Evolutionary conservation across 2,329 filamentous ascomycete species (phyloP), one percentile per base, ranked within the genome.

Genomic region (Neonectria coccinea): DNA sequence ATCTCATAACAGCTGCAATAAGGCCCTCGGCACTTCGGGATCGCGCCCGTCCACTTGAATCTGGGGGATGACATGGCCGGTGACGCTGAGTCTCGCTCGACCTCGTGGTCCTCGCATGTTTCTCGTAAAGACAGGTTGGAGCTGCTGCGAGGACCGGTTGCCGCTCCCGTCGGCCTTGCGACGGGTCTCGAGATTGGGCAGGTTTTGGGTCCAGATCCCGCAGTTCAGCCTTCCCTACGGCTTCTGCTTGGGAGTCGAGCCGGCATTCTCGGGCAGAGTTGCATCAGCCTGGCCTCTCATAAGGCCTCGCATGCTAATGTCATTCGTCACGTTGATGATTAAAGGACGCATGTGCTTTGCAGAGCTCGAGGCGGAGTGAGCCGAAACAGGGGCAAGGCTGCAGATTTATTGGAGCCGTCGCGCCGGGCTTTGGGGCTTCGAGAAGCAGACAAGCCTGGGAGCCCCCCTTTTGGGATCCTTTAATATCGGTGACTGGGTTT

Each of bases 71-170:
- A 42, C 44, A 41, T 41, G 31, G 59, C 56, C n/a, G 54, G 54
- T 66, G 54, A 56, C 53, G 36, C 29, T 41, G 29, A 16, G 53
- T 27, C 33, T 60, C 57, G 56, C 36, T 47, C 67, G 33, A 59
- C 47, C 52, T 67, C 58, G 52, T 61, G 36, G 50, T 45, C 58
- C 41, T 66, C 66, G 67, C 69, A 67, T 54, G 66, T 55, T 67
- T 62, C 25, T 56, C 48, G 31, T 54, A 48, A 51, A 62, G 33
- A 16, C 16, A 56, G 58, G 56, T 45, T 66, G 52, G 58, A 59
- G 6, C 47, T 31, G 22, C 33, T 29, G 14, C 18, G 42, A 55
- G 18, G 18, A 4, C 9, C 55, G 51, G 56, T 55, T 55, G 36
- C 33, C 33, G 14, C 25, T 44, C 54, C 61, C 61, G 61, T 56